Evolutionary conservation across 352 stramenopile species (phyloP), one percentile per base, ranked within the genome.

Genomic region (Globisporangium parvum): DNA sequence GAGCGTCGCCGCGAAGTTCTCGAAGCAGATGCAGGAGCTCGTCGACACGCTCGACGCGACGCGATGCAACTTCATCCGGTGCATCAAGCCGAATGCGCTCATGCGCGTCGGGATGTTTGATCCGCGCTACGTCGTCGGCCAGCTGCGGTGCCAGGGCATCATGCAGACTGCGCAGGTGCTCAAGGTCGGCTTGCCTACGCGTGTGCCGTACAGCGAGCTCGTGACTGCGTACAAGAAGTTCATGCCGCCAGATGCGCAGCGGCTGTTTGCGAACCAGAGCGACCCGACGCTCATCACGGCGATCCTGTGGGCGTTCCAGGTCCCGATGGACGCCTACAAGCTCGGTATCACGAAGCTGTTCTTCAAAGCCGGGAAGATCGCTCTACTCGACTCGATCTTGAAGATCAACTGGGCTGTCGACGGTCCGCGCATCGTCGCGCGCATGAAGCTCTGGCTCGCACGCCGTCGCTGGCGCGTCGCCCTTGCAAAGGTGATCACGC

Each of bases 101-200:
- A 95, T 94, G 85, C 70, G 70, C 11, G 63, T 83, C 3, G 77
- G 77, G 12, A 68, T 73, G 46, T 95, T 91, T 60, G 80, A 93
- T 47, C 73, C 66, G 18, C 75, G 76, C 17, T 96, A 93, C 51
- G 86, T 95, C 10, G 79, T 90, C 4, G 80, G 73, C 11, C 86
- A 96, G 61, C 63, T 96, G 55, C 85, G 84, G n/a, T 90, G 80
- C 68, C 73, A 91, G 24, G 85, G 81, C 35, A 93, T 96, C 50
- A 82, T 94, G 65, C 80, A 92, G 59, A 96, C 86, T 1, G 85
- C 78, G n/a, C 77, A 96, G 40, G 80, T 96, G 62, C 76, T 96
- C 40, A 93, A 93, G 69, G 75, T 90, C 20, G 86, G 86, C 6
- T 60, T 93, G 31, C 86, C 86, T 6, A 96, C 86, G 28, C 79